Base-by-base conservation (phyloP, 2,329 filamentous ascomycete genomes). In the Zymoseptoria pseudotritici region DNA sequence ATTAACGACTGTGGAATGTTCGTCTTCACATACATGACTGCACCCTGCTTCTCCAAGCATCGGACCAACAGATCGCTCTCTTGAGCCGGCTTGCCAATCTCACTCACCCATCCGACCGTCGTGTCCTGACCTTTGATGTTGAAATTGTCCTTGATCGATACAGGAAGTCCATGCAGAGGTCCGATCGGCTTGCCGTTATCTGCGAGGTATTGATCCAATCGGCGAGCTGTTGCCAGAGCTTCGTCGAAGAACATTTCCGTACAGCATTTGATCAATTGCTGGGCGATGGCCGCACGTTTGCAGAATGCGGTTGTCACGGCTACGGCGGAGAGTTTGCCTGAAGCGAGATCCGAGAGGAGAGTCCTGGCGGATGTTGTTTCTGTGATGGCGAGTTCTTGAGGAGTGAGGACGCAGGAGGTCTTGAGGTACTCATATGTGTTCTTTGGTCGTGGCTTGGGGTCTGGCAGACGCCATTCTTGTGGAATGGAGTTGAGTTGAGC, bases 121-220 rank as follows among this genome's bases (percentile, higher is more conserved):
- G 80, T 79, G 56, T 86, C 82, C 2, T 79, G 69, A 1, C 82
- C 84, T 60, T 80, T 80, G 51, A 87, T 74, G 26, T 86, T 80
- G 70, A 86, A 87, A 11, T 83, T 82, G 56, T 87, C 85, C 68
- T 87, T 87, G 11, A 85, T 65, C 4, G 76, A 80, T 57, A 85
- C 75, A 0, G 82, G 82, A 2, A 85, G 69, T 0, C 83, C 68
- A 83, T 82, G 9, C 81, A 69, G 57, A 49, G 70, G 60, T 20
- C 67, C 64, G 24, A 67, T 9, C 9, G 65, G 58, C 26, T 58
- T 61, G 56, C 63, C 57, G 52, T 67, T 61, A n/a, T 60, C 51
- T 8, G 58, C 61, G 17, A 68, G 60, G 24, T 68, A 61, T 13
- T 57, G 50, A 53, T 72, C 70, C 17, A 70, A 63, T 10, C 63